Conservation (phyloP, 768 basidiomycete species). For the Xanthoconium purpureum region DNA sequence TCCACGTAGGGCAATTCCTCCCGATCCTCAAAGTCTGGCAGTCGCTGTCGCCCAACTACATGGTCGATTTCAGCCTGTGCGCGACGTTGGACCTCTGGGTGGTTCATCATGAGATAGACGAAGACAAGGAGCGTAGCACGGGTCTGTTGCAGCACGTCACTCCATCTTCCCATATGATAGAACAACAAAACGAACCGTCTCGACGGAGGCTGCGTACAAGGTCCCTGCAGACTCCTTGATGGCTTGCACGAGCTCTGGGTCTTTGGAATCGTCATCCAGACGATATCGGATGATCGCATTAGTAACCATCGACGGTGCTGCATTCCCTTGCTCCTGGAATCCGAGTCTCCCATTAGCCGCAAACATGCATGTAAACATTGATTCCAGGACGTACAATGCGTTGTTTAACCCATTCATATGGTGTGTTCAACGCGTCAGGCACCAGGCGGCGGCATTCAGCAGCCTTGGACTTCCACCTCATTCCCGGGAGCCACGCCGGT, state of each 20-base stretch:
- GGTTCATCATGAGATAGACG: conserved; percentile 30
- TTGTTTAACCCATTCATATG: conserved; percentile 11
- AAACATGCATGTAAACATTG: not conserved
- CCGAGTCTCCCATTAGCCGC: not conserved
- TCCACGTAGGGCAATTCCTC: conserved; percentile 17
- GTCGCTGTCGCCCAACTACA: conserved; percentile 26
- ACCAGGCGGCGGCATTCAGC: conserved; percentile 7
- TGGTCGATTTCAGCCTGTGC: conserved; percentile 26
- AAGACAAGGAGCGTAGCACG: conserved; percentile 15
- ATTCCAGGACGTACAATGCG: not conserved
- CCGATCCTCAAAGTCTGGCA: no score
- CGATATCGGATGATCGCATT: conserved; percentile 10
- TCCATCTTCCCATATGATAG: no score
- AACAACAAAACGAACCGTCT: not conserved
- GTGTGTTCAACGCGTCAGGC: conserved; percentile 7
- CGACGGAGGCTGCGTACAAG: not conserved
- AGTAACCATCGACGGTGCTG: conserved; percentile 12
- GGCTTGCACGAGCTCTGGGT: not conserved
- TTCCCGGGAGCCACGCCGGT: conserved; percentile 28
- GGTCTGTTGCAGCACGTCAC: not conserved
- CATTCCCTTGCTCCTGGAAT: conserved; percentile 7
- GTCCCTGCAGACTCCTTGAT: not conserved
- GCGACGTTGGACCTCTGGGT: conserved; percentile 26
- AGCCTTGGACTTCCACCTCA: conserved; percentile 20
- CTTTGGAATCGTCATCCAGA: conserved; percentile 3